Percentiles rank a stretch among this genome's conserved stretches.
Conservation (phyloP, 306 rosid genomes). For the Parietaria judaica region DNA sequence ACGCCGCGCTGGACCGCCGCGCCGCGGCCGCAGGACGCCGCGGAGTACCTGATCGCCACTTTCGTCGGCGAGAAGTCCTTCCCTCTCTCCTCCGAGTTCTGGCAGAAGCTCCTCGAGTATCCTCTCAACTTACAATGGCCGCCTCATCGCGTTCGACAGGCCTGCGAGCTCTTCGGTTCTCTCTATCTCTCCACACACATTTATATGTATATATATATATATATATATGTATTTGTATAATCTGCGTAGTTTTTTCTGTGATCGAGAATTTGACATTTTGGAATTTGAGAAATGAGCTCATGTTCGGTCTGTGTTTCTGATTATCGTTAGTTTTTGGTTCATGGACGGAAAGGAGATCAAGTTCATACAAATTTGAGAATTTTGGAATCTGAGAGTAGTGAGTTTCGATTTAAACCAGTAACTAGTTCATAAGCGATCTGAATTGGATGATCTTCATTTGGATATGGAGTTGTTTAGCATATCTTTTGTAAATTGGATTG, state of each 20-base stretch:
- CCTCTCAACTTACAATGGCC: conserved; percentile 80
- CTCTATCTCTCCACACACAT: conserved; percentile 3
- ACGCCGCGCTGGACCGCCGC: conserved; percentile 60
- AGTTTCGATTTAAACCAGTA: too few species aligned
- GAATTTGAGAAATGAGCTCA: not conserved
- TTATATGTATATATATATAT: conserved; percentile 1
- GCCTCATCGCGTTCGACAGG: conserved; percentile 58
- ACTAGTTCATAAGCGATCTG: too few species aligned
- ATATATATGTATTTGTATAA: not conserved
- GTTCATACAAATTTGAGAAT: too few species aligned
- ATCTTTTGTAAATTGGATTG: not conserved
- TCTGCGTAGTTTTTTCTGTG: not conserved
- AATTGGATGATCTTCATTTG: too few species aligned
- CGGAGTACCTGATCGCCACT: conserved; percentile 82
- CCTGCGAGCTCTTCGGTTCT: conserved; percentile 82
- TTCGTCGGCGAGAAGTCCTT: conserved; percentile 73
- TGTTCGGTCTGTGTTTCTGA: not conserved
- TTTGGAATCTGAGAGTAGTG: too few species aligned
- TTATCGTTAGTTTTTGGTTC: not conserved
- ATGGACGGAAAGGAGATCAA: too few species aligned
- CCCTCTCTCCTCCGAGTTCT: conserved; percentile 84
- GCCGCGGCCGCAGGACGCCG: conserved; percentile 62
- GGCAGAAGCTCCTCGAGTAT: conserved; percentile 83
- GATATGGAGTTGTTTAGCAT: too few species aligned
- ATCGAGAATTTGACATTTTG: not conserved